Evolutionary conservation across 257 asterid genomes (phyloP), one percentile per base, ranked within the genome.

Genomic region (Coffea eugenioides): DNA sequence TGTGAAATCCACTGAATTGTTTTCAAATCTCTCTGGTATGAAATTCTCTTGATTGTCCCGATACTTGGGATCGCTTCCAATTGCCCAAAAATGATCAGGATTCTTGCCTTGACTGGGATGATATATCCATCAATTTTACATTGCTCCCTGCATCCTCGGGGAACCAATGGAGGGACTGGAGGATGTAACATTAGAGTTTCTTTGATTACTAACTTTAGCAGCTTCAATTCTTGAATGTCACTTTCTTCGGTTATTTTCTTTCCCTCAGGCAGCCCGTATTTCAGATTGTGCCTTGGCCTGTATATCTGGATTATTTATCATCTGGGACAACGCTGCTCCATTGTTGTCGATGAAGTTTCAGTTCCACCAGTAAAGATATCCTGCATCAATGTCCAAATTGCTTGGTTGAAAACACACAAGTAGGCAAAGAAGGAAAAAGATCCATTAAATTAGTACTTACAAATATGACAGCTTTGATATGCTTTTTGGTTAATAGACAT

Each of bases 301-400:
- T 21, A 76, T 88, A 0, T 25, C 2, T 0, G 90, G 88, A 34
- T 84, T 82, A 34, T 80, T 80, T 76, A 87, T 75, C 34, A 87
- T 74, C 57, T 87, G 87, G 0, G 87, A 83, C 90, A 87, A 82
- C 0, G 84, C 90, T 85, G 84, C 11, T 77, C 87, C 0, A 80
- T 6, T 4, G 82, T 4, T 27, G 31, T 27, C 31, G 31, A 27
- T 27, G 31, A 27, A 27, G 31, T 27, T 27, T 27, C 31, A 27
- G 31, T 27, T 27, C 31, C 31, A 27, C 31, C 31, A 27, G 0
- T 13, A 12, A 71, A 71, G 20, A 71, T 43, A 23, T 70, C 74
- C 74, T 70, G 31, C 43, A 66, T 14, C 36, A 70, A 70, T 1
- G 5, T 2, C 20, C 21, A n/a, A 68, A 31, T 34, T 34, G 4